Evolutionary conservation across 768 basidiomycete species (phyloP).

Genomic region (Suillus tomentosus): DNA sequence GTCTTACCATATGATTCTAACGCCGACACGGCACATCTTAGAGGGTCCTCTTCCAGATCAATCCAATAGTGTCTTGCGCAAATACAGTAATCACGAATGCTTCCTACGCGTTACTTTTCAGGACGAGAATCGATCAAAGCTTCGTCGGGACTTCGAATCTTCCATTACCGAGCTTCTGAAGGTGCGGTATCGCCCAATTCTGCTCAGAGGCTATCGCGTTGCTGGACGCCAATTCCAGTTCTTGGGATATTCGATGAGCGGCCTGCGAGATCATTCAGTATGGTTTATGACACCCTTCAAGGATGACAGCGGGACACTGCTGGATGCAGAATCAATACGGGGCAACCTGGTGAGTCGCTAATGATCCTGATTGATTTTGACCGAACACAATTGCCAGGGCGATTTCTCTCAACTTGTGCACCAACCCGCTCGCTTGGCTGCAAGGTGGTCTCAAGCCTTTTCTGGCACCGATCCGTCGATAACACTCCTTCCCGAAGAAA

Average conservation of each 20-base stretch:
- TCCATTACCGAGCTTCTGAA: conserved; percentile 36
- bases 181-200: conserved; percentile 35
- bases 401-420: conserved; percentile 39
- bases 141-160: conserved; percentile 34
- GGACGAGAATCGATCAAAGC: conserved; percentile 45
- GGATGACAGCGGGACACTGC: conserved; percentile 22
- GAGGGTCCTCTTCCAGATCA: conserved; percentile 43
- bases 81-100: conserved; percentile 39
- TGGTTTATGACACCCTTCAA: conserved; percentile 50
- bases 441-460: conserved; percentile 58
- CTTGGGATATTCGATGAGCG: conserved; percentile 56
- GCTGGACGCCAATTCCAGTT: conserved; percentile 49
- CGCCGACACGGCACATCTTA: conserved; percentile 40
- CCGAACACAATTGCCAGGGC: conserved; percentile 29
- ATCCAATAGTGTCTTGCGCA: conserved; percentile 40
- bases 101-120: conserved; percentile 52
- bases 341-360: conserved; percentile 32
- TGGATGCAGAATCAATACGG: conserved; percentile 34
- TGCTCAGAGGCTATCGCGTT: conserved; percentile 38
- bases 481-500: conserved; percentile 37
- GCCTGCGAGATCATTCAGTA: conserved; percentile 49
- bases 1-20: conserved; percentile 41
- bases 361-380: not conserved
- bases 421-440: conserved; percentile 50
- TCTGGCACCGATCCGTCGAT: conserved; percentile 52